phyloP scores from a whole-genome alignment of 768 basidiomycete genomes.

The Pisolithus microcarpus region DNA sequence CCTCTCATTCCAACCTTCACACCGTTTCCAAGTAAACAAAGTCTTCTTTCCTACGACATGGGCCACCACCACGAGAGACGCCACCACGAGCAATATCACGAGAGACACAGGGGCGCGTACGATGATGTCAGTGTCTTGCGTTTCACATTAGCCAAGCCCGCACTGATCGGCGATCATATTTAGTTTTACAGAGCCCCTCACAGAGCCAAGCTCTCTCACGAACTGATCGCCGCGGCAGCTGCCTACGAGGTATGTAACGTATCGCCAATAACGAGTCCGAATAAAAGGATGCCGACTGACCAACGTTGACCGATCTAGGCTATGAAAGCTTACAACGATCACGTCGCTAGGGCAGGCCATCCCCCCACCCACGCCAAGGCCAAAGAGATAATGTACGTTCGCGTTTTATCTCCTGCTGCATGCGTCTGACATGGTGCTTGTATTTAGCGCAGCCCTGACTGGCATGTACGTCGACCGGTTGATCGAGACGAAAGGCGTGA shows the following conservation, averaged over 20 bases:
- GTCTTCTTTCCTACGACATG: not conserved
- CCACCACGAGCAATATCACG: conserved; percentile 1
- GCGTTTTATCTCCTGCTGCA: too few species aligned
- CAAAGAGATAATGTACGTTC: too few species aligned
- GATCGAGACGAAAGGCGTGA: too few species aligned
- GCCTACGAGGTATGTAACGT: conserved; percentile 44
- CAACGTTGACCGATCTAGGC: too few species aligned
- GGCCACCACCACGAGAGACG: conserved; percentile 9
- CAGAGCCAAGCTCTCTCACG: conserved; percentile 54
- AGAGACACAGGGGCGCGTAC: conserved; percentile 7
- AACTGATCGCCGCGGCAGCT: conserved; percentile 62
- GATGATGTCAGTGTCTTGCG: conserved; percentile 10
- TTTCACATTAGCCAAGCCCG: not conserved
- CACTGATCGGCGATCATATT: not conserved
- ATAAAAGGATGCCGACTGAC: too few species aligned
- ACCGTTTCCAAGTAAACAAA: not conserved
- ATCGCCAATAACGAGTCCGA: too few species aligned
- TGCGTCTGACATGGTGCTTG: too few species aligned
- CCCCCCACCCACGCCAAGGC: too few species aligned
- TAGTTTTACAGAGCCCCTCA: conserved; percentile 46
- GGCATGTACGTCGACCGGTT: too few species aligned
- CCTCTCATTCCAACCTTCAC: not conserved
- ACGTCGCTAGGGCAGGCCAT: too few species aligned
- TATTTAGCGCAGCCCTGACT: too few species aligned
- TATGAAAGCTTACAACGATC: too few species aligned